A percentile compares a stretch with the other conserved stretches of the same genome.
Conservation (phyloP, 2,329 filamentous ascomycete species). For the Moelleriella libera region DNA sequence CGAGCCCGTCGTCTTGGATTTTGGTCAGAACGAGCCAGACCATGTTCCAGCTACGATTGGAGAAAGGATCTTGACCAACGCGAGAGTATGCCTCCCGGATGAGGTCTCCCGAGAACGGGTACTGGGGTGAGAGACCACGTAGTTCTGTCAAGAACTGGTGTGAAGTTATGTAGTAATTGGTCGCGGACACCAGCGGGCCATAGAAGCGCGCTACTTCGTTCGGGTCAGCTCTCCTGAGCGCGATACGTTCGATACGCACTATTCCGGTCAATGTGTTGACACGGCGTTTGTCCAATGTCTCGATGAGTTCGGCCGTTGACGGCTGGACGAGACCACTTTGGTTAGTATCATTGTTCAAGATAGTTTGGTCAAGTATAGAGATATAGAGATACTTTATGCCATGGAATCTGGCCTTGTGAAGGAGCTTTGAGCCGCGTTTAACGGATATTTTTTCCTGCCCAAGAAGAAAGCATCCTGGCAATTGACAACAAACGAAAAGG, state of each 20-base stretch:
- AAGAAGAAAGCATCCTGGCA: too few relatives aligned
- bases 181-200: slow-evolving; percentile 54
- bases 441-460: too few relatives aligned
- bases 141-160: slow-evolving; percentile 58
- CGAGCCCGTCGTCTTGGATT: slow-evolving; percentile 47
- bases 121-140: slow-evolving; percentile 50
- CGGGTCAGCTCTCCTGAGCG: slow-evolving; percentile 40
- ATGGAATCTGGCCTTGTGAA: too few relatives aligned
- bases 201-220: slow-evolving; percentile 45
- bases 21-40: slow-evolving; percentile 59
- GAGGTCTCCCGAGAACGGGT: slow-evolving; percentile 52
- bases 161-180: slow-evolving; percentile 57
- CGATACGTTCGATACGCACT: slow-evolving; percentile 54
- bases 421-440: too few relatives aligned
- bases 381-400: not conserved
- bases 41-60: slow-evolving; percentile 61
- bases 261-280: slow-evolving; percentile 62
- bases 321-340: slow-evolving; percentile 22
- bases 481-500: too few relatives aligned
- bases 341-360: not conserved
- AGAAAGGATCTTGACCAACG: slow-evolving; percentile 49
- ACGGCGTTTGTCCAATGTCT: slow-evolving; percentile 49
- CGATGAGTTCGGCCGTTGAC: slow-evolving; percentile 43
- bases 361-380: not conserved
- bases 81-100: slow-evolving; percentile 50